Evolutionary conservation across 2,329 filamentous ascomycete genomes (phyloP), one percentile per base, ranked within the genome.

Genomic region (Botrytis porri): DNA sequence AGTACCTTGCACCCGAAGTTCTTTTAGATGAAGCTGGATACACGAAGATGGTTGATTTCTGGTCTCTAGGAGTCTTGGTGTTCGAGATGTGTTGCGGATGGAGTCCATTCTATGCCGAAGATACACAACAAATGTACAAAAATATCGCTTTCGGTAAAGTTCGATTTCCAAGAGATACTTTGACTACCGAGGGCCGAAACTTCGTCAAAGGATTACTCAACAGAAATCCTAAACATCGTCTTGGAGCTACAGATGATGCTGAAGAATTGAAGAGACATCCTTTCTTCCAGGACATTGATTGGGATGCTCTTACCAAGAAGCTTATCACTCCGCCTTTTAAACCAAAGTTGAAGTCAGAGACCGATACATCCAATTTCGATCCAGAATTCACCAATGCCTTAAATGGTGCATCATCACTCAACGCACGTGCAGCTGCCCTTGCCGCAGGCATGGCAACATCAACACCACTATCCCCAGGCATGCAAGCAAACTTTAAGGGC

Each of bases 61-160:
- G 96, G 96, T 99, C 96, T 2, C 87, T 99, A 20, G 96, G 96
- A 73, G 96, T 99, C 65, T 86, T 99, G 71, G 96, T 99, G 1
- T 99, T 99, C 79, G 96, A 99, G 83, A 99, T 99, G 96, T 99
- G 96, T 85, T 99, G 96, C 79, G 96, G 96, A 48, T 99, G 96
- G 96, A 98, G 94, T 79, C 96, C 96, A 0, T 99, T 99, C 84
- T 99, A 98, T 79, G 96, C 96, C 73, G 96, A 99, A 80, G 96
- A 99, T 81, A 99, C 96, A 0, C 96, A 99, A 83, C 96, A 99
- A 82, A 99, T 99, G 96, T 99, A 99, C 86, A 99, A 99, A 86
- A 99, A 99, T 84, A 99, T 99, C 81, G 96, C 96, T 0, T 99
- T 99, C 80, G 96, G 96, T 81, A 99, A 99, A 82, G 96, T 99